phyloP scores from a whole-genome alignment of 2,329 filamentous ascomycete genomes.

The Penicillium italicum region DNA sequence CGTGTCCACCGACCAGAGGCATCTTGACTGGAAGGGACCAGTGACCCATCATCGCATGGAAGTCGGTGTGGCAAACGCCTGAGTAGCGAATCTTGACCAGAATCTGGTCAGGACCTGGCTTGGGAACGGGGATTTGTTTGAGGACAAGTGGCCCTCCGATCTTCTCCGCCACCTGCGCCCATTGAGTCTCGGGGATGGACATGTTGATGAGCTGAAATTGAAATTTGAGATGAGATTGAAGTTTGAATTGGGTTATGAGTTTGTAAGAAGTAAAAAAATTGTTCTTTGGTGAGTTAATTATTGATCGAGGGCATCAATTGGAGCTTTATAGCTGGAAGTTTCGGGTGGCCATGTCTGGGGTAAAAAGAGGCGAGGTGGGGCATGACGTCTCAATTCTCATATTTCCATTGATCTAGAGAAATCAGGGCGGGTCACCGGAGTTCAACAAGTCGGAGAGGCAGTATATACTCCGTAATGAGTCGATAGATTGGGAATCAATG shows the following conservation, averaged over 20 bases:
- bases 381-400: neutral
- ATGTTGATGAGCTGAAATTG: slow-evolving; percentile 1
- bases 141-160: slow-evolving; percentile 61
- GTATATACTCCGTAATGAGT: too few relatives aligned
- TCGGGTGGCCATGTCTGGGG: neutral
- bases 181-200: slow-evolving; percentile 73
- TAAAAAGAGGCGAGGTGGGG: neutral
- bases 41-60: slow-evolving; percentile 77
- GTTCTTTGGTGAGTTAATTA: neutral
- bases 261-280: neutral
- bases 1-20: slow-evolving; percentile 75
- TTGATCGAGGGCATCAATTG: neutral
- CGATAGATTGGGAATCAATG: neutral
- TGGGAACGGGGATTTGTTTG: slow-evolving; percentile 66
- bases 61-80: slow-evolving; percentile 86
- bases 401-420: neutral
- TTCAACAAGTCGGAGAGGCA: too few relatives aligned
- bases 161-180: slow-evolving; percentile 86
- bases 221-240: neutral
- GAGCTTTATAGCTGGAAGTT: slow-evolving; percentile 5
- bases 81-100: slow-evolving; percentile 87
- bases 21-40: slow-evolving; percentile 79
- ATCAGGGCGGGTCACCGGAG: slow-evolving; percentile 8
- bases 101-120: slow-evolving; percentile 82
- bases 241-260: neutral